Percentiles rank a stretch among this genome's conserved stretches.
phyloP scores from a whole-genome alignment of 2,329 filamentous ascomycete genomes.

The Coniochaeta sp. region DNA sequence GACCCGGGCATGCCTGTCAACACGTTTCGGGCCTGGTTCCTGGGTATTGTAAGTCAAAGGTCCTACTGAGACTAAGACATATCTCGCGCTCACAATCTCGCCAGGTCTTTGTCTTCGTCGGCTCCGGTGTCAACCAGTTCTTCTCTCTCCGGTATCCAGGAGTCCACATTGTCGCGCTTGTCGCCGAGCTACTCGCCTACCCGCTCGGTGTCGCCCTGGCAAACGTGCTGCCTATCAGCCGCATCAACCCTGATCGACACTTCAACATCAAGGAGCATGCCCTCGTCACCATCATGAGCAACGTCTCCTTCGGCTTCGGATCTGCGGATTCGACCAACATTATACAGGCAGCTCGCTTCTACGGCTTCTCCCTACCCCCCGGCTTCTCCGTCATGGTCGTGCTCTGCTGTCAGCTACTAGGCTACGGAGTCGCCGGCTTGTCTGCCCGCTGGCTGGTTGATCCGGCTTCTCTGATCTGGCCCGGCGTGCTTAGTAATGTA shows the following conservation, averaged over 20 bases:
- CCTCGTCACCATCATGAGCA: conserved; percentile 38
- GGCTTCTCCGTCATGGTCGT: conserved; percentile 41
- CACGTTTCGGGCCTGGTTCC: conserved; percentile 35
- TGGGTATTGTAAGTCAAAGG: conserved; percentile 26
- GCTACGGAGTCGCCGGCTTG: conserved; percentile 44
- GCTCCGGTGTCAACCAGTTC: conserved; percentile 38
- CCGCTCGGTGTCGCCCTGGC: conserved; percentile 32
- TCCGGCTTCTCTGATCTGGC: conserved; percentile 45
- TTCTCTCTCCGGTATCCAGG: conserved; percentile 38
- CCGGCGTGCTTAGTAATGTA: conserved; percentile 36
- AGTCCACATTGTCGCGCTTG: conserved; percentile 35
- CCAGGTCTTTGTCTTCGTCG: conserved; percentile 33
- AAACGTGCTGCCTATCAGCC: conserved; percentile 27
- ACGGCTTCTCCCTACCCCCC: conserved; percentile 27
- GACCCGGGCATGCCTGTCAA: conserved; percentile 30
- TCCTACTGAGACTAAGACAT: conserved; percentile 4
- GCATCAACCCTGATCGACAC: conserved; percentile 30
- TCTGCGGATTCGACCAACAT: conserved; percentile 37
- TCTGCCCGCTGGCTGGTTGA: conserved; percentile 38
- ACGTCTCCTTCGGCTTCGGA: conserved; percentile 38
- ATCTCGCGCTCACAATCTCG: background rate
- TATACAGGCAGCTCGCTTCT: conserved; percentile 30
- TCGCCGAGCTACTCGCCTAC: conserved; percentile 35
- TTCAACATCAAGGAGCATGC: conserved; percentile 41
- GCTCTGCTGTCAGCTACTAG: conserved; percentile 43